phyloP scores from a whole-genome alignment of 805 yeast genomes.

The Suhomyces kilbournensis region DNA sequence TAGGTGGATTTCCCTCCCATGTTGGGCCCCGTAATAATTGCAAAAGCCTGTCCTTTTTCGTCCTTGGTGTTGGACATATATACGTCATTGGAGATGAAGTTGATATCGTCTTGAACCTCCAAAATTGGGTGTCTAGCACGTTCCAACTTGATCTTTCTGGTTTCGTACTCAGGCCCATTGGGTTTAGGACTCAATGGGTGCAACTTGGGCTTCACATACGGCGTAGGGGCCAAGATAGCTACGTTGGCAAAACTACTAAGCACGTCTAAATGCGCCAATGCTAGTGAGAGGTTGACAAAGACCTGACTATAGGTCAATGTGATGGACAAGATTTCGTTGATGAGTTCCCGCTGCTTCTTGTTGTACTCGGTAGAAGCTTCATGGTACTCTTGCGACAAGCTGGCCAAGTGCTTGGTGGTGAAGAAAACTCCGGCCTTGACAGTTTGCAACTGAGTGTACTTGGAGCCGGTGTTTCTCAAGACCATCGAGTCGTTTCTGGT shows the following conservation, averaged over 20 bases:
- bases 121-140: conserved; percentile 94
- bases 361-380: conserved; percentile 67
- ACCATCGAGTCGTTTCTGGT: conserved; percentile 87
- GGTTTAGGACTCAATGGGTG: conserved; percentile 44
- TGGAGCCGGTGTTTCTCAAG: conserved; percentile 55
- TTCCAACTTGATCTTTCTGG: conserved; percentile 51
- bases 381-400: conserved; percentile 56
- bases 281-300: conserved; percentile 61
- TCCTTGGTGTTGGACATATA: conserved; percentile 45
- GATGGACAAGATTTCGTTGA: conserved; percentile 77
- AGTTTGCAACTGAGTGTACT: conserved; percentile 78
- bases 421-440: conserved; percentile 95
- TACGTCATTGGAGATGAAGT: conserved; percentile 93
- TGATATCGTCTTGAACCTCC: conserved; percentile 86
- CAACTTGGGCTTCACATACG: conserved; percentile 74
- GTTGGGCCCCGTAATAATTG: conserved; percentile 91
- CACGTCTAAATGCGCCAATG: conserved; percentile 78
- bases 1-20: conserved; percentile 98
- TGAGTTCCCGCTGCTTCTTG: conserved; percentile 71
- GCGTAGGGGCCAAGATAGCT: conserved; percentile 71
- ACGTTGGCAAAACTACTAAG: conserved; percentile 82
- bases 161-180: conserved; percentile 21
- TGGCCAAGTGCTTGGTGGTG: conserved; percentile 65
- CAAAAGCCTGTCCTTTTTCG: conserved; percentile 54
- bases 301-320: conserved; percentile 80